phyloP scores from a whole-genome alignment of 345 rosid genomes.

The Firmiana major region DNA sequence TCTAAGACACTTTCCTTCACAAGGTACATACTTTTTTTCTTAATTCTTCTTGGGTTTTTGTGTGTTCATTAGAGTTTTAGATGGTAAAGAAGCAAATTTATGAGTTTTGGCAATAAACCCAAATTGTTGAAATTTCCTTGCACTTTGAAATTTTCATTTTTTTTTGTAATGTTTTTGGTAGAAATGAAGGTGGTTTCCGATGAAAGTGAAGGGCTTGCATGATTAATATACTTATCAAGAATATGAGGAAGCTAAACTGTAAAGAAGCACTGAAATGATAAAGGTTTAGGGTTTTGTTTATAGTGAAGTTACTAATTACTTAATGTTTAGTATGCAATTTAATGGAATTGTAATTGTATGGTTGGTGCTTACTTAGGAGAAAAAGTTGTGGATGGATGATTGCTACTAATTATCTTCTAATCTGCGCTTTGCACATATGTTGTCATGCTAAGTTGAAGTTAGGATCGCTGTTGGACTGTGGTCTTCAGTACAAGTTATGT shows the following conservation, averaged over 20 bases:
- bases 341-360: neutral
- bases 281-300: neutral
- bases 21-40: conserved; percentile 29
- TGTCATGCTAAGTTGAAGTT: neutral
- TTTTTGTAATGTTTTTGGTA: neutral
- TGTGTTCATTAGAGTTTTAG: neutral
- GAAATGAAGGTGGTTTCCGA: neutral
- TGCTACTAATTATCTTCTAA: neutral
- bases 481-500: neutral
- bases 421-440: neutral
- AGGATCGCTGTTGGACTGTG: neutral
- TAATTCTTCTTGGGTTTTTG: conserved; percentile 1
- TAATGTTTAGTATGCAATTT: neutral
- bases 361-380: neutral
- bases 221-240: neutral
- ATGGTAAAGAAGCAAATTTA: neutral
- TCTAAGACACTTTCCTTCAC: conserved; percentile 38
- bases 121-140: neutral
- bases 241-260: neutral
- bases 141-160: neutral
- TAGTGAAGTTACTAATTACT: neutral
- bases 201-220: neutral
- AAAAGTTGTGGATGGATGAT: neutral
- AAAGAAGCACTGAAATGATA: neutral
- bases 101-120: conserved; percentile 5